Evolutionary conservation across 805 yeast species (phyloP).

Genomic region (Lipomyces starkeyi): DNA sequence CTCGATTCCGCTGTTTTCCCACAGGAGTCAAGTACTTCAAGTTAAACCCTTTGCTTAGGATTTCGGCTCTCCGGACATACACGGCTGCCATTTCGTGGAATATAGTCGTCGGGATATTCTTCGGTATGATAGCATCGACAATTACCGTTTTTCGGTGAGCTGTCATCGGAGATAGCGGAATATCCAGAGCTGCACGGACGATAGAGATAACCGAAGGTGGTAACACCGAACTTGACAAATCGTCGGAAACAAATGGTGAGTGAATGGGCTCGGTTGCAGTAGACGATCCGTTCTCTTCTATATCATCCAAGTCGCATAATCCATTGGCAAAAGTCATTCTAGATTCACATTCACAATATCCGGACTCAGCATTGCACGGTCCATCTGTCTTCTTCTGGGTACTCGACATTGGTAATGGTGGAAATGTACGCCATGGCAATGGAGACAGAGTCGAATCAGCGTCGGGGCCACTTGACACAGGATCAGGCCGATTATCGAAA

Average conservation of each 20-base stretch:
- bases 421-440: not conserved
- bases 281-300: not conserved
- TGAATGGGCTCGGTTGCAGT: not conserved
- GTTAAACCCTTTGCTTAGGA: conserved; percentile 10
- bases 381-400: not conserved
- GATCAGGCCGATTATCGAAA: not conserved
- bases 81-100: conserved; percentile 13
- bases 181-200: conserved; percentile 14
- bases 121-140: not conserved
- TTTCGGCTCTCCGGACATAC: conserved; percentile 7
- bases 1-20: conserved; percentile 9
- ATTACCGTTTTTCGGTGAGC: conserved; percentile 3
- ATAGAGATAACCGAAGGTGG: conserved; percentile 11
- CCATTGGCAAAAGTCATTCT: not conserved
- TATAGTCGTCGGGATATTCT: conserved; percentile 5
- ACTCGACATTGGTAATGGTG: no score
- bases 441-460: not conserved
- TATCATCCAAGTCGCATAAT: not conserved
- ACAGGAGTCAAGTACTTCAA: conserved; percentile 13
- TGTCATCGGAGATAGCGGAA: conserved; percentile 12
- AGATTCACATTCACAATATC: not conserved
- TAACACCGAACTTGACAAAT: not conserved
- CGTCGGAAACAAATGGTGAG: conserved; percentile 15
- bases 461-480: not conserved
- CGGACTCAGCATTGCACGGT: not conserved